Conservation (phyloP, 192 early-diverging fungal genomes). For the Coemansia sp. region DNA sequence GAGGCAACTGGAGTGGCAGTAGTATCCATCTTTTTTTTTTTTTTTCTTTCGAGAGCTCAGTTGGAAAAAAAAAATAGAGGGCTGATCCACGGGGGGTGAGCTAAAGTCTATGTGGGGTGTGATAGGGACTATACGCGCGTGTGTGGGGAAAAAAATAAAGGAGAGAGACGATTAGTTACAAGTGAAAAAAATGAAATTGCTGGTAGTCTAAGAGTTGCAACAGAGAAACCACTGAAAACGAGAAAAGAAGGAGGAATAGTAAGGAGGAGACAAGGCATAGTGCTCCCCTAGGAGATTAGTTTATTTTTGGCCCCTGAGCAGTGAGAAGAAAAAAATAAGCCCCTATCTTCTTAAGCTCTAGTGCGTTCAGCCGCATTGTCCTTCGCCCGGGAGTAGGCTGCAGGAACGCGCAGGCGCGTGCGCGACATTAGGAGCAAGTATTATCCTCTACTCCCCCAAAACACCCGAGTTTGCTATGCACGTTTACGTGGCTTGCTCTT, state of each 20-base stretch:
- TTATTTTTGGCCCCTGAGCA: neutral
- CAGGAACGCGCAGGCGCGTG: constrained; percentile 4
- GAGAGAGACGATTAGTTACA: neutral
- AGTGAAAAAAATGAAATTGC: neutral
- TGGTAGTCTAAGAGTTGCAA: neutral
- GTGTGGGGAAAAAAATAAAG: neutral
- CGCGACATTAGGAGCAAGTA: neutral
- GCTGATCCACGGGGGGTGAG: neutral
- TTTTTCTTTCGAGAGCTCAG: neutral
- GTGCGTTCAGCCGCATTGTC: neutral
- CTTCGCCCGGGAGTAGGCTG: neutral
- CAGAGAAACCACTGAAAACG: constrained; percentile 10
- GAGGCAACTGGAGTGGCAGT: constrained; percentile 4
- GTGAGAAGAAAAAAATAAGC: too few species aligned
- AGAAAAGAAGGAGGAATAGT: neutral
- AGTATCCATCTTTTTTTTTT: constrained; percentile 35
- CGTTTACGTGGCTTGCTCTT: neutral
- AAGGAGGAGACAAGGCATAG: neutral
- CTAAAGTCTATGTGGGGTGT: neutral
- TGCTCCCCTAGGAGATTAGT: neutral
- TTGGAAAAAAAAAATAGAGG: neutral
- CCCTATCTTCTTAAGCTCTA: neutral
- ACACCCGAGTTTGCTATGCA: constrained; percentile 2
- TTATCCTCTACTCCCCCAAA: neutral
- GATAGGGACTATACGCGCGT: neutral